Conservation (phyloP, 2,329 filamentous ascomycete genomes). For the Elsinoe australis region DNA sequence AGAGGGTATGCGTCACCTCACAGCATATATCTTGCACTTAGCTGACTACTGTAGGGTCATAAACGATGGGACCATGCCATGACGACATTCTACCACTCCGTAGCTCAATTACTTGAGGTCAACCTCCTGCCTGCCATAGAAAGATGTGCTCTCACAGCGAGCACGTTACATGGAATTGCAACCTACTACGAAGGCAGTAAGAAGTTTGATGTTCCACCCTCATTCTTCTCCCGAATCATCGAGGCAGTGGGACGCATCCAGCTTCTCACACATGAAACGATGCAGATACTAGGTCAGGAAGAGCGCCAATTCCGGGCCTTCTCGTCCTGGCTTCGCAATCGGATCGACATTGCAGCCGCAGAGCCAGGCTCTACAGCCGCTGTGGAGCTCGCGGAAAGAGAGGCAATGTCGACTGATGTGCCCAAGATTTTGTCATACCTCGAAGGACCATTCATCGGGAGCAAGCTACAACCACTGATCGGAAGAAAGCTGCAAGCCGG, state of each 20-base stretch:
- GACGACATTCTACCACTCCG: constrained; percentile 64
- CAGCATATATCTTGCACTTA: neutral
- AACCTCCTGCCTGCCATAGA: constrained; percentile 85
- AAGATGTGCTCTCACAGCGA: constrained; percentile 70
- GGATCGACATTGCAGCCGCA: constrained; percentile 70
- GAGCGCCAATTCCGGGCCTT: constrained; percentile 70
- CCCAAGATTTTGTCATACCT: constrained; percentile 70
- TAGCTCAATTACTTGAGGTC: constrained; percentile 73
- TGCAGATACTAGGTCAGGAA: constrained; percentile 66
- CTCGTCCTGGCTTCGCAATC: constrained; percentile 72
- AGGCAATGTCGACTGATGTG: constrained; percentile 64
- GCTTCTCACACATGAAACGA: constrained; percentile 64
- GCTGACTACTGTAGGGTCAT: constrained; percentile 55
- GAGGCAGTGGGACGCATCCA: constrained; percentile 69
- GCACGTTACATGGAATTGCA: constrained; percentile 74
- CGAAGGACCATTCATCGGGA: constrained; percentile 58
- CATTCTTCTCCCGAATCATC: constrained; percentile 40
- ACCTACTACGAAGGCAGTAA: constrained; percentile 64
- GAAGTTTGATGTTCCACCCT: constrained; percentile 45
- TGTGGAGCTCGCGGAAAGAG: constrained; percentile 70
- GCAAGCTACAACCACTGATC: constrained; percentile 44
- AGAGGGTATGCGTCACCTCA: constrained; percentile 55
- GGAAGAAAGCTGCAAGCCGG: neutral
- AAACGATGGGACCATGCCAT: constrained; percentile 94
- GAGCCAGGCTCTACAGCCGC: constrained; percentile 49